A percentile compares a stretch with the other conserved stretches of the same genome.
Evolutionary conservation across 2,329 filamentous ascomycete species (phyloP).

Genomic region (Fusarium begoniae): DNA sequence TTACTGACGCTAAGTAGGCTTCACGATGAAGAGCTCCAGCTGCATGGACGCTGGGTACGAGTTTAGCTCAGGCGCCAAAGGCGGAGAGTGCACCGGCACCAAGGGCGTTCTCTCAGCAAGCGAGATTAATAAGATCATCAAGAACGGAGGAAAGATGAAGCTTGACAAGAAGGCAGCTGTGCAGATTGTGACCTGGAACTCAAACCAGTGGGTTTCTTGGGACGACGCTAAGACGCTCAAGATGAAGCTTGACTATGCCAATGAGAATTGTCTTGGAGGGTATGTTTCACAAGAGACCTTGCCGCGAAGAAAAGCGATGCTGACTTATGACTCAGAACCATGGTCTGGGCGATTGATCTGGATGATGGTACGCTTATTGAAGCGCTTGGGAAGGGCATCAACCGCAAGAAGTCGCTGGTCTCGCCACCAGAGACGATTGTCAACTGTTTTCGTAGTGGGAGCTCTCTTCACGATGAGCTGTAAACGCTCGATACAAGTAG

Average conservation of each 20-base stretch:
- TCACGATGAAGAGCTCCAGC: neutral
- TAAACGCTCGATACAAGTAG: too few species aligned
- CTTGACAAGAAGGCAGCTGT: rapidly evolving
- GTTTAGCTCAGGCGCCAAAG: rapidly evolving
- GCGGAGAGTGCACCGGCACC: neutral
- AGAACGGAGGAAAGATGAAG: neutral
- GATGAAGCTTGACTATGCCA: neutral
- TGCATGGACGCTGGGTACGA: neutral
- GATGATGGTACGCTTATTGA: too few species aligned
- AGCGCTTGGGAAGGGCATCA: too few species aligned
- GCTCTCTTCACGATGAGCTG: too few species aligned
- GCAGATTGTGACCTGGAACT: rapidly evolving
- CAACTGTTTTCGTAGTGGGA: too few species aligned
- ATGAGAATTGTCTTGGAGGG: neutral
- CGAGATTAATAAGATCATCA: neutral
- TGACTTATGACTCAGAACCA: too few species aligned
- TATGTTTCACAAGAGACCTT: too few species aligned
- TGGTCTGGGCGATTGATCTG: too few species aligned
- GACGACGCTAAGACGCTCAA: neutral
- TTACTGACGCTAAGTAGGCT: too few species aligned
- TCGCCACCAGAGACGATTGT: too few species aligned
- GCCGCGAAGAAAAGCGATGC: too few species aligned
- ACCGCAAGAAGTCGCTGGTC: too few species aligned
- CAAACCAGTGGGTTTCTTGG: neutral
- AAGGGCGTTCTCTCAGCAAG: neutral